Conservation (phyloP, 192 early-diverging fungal species). For the Funneliformis mosseae region DNA sequence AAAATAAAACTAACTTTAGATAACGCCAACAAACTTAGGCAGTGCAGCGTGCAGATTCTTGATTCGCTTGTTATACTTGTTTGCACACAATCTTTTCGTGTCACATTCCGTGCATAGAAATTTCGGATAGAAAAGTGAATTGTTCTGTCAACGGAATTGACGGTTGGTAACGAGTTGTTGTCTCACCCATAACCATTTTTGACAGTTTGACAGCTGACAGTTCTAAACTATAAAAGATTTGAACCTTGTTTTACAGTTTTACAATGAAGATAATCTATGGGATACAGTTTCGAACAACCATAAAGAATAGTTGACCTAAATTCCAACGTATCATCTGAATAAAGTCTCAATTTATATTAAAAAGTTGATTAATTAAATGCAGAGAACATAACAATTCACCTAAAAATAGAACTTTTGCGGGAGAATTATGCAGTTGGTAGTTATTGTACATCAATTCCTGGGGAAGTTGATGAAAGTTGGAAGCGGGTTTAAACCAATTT, state of each 20-base stretch:
- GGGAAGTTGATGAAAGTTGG: background rate
- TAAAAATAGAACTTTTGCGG: background rate
- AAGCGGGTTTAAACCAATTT: background rate
- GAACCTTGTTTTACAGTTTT: background rate
- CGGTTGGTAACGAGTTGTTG: background rate
- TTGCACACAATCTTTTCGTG: background rate
- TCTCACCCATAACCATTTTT: background rate
- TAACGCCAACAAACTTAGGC: background rate
- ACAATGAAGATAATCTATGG: background rate
- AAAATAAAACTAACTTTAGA: background rate
- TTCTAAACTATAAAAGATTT: background rate
- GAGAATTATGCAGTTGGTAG: background rate
- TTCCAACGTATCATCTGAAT: background rate
- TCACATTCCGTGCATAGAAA: background rate
- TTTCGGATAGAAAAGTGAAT: background rate
- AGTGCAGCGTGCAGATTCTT: background rate
- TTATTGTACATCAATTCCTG: background rate
- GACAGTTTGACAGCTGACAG: background rate
- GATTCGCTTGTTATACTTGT: too few relatives aligned
- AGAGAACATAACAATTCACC: background rate
- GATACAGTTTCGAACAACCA: background rate
- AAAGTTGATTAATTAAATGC: background rate
- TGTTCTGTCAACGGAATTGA: too few relatives aligned
- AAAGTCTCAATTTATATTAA: background rate
- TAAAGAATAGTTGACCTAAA: too few relatives aligned